Evolutionary conservation across 148 eudicot genomes (phyloP).

Genomic region (Amaranthus hypochondriacus): DNA sequence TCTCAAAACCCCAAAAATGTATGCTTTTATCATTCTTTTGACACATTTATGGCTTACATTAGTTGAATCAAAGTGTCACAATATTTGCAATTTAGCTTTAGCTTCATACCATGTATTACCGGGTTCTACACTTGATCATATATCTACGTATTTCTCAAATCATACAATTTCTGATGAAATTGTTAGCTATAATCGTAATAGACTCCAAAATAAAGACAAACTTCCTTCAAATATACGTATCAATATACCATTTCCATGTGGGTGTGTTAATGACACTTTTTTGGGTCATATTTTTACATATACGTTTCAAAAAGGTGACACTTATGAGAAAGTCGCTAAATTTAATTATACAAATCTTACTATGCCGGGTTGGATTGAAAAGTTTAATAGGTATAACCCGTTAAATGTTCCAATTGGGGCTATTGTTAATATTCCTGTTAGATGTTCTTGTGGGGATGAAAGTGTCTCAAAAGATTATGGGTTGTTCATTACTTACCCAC

Average conservation of each 20-base stretch:
- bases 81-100: conserved; percentile 50
- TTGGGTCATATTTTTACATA: conserved; percentile 53
- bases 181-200: conserved; percentile 36
- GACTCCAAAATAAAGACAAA: conserved; percentile 34
- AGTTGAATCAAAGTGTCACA: conserved; percentile 38
- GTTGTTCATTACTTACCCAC: conserved; percentile 54
- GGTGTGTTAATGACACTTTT: conserved; percentile 43
- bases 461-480: conserved; percentile 59
- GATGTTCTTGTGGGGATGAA: conserved; percentile 67
- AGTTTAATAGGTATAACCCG: conserved; percentile 34
- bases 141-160: conserved; percentile 24
- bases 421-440: conserved; percentile 50
- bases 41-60: neutral
- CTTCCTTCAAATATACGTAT: conserved; percentile 26
- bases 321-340: conserved; percentile 37
- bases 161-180: conserved; percentile 15
- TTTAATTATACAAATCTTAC: conserved; percentile 50
- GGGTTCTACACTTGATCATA: conserved; percentile 26
- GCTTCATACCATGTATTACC: conserved; percentile 48
- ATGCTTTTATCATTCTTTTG: conserved; percentile 9
- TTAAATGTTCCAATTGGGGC: conserved; percentile 32
- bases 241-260: conserved; percentile 63
- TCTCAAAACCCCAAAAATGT: neutral
- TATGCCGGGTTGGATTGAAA: conserved; percentile 29
- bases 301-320: conserved; percentile 30